phyloP scores from a whole-genome alignment of 106 monocot genomes.

The Ottelia alismoides region DNA sequence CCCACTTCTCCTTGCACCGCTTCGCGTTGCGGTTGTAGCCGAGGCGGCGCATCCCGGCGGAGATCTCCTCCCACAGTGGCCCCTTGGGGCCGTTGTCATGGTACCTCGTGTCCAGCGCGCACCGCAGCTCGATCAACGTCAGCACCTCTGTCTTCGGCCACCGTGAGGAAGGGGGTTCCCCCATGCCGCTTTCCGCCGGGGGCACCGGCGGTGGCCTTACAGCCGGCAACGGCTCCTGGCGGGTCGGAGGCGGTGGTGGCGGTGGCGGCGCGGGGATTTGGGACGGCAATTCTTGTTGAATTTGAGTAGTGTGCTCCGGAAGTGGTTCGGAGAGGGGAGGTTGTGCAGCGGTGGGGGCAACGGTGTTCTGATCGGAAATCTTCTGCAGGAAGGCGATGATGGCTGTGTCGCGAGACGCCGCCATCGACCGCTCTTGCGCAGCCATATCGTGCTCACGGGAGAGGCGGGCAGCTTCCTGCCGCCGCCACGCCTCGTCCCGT shows the following conservation, averaged over 20 bases:
- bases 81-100: conserved; percentile 20
- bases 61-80: conserved; percentile 28
- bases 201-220: neutral
- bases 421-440: conserved; percentile 38
- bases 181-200: neutral
- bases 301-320: too few species aligned
- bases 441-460: conserved; percentile 50
- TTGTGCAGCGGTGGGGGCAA: conserved; percentile 14
- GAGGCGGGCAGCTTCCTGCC: conserved; percentile 60
- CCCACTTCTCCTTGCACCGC: conserved; percentile 90
- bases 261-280: conserved; percentile 1
- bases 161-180: conserved; percentile 25
- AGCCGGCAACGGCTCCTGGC: neutral
- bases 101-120: conserved; percentile 17
- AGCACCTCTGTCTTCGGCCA: conserved; percentile 52
- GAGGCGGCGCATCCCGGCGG: conserved; percentile 16
- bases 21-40: conserved; percentile 62
- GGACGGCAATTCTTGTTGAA: too few species aligned
- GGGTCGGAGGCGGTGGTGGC: neutral
- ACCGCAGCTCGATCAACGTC: conserved; percentile 17
- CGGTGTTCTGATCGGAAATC: conserved; percentile 29
- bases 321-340: too few species aligned
- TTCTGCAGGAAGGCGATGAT: conserved; percentile 57
- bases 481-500: conserved; percentile 69
- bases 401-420: conserved; percentile 49